Evolutionary conservation across 768 basidiomycete genomes (phyloP).

Genomic region (Melanogaster broomeanus): DNA sequence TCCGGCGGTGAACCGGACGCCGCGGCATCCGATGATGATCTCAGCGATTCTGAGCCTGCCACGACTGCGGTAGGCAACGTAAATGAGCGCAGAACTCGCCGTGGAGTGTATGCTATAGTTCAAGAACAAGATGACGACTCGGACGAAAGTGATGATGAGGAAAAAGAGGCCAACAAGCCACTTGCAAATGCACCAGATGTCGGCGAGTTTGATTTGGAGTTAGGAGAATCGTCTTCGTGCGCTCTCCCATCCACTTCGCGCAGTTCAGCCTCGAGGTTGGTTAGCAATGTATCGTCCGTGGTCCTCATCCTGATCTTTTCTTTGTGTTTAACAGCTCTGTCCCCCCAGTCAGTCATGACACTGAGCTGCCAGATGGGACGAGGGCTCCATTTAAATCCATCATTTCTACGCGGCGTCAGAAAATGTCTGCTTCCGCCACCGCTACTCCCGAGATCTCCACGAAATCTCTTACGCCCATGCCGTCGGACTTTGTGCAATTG

Average conservation of each 20-base stretch:
- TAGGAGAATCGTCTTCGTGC: conserved; percentile 29
- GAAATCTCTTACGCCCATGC: conserved; percentile 39
- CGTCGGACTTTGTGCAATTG: conserved; percentile 23
- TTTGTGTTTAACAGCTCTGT: conserved; percentile 16
- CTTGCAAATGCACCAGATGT: conserved; percentile 48
- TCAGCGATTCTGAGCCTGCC: conserved; percentile 44
- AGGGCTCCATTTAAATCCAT: conserved; percentile 51
- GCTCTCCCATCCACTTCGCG: conserved; percentile 22
- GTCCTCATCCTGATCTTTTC: conserved; percentile 12
- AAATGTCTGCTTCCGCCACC: conserved; percentile 34
- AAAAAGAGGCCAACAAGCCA: conserved; percentile 48
- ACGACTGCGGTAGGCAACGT: conserved; percentile 58
- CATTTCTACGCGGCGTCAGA: conserved; percentile 62
- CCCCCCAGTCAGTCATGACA: conserved; percentile 31
- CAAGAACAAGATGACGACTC: conserved; percentile 59
- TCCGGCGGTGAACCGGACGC: conserved; percentile 50
- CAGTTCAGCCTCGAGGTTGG: conserved; percentile 29
- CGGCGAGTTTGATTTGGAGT: conserved; percentile 55
- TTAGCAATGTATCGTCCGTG: conserved; percentile 5
- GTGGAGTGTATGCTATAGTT: conserved; percentile 78
- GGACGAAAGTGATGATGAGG: conserved; percentile 61
- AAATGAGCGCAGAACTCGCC: conserved; percentile 78
- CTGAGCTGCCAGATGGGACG: conserved; percentile 20
- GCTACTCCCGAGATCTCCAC: conserved; percentile 50
- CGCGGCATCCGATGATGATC: conserved; percentile 33